A percentile compares a stretch with the other conserved stretches of the same genome.
Conservation (phyloP, 1,284 basidiomycete species). For the Ceratobasidium theobromae region DNA sequence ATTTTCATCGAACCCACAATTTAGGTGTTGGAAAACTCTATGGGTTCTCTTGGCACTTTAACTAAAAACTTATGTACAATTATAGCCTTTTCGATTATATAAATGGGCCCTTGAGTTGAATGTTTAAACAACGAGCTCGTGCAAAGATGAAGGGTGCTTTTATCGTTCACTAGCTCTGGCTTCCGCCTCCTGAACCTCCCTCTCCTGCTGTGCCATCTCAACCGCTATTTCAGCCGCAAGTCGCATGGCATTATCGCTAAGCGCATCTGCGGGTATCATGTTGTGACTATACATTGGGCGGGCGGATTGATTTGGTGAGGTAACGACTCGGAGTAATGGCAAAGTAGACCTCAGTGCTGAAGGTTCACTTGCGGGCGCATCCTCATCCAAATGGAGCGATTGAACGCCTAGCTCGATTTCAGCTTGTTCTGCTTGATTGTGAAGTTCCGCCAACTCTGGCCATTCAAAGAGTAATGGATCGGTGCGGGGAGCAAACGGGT, state of each 20-base stretch:
- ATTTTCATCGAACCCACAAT: not conserved
- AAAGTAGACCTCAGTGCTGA: constrained; percentile 36
- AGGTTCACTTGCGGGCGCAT: not conserved
- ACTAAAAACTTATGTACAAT: not conserved
- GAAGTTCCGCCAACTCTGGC: constrained; percentile 64
- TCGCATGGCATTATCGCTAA: constrained; percentile 43
- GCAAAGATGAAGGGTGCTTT: not conserved
- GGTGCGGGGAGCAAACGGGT: constrained; percentile 82
- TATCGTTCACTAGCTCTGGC: not conserved
- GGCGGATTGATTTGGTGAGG: constrained; percentile 67
- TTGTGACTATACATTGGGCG: constrained; percentile 73
- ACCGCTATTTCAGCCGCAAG: constrained; percentile 29
- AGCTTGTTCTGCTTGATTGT: constrained; percentile 38
- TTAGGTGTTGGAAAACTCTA: constrained; percentile 20
- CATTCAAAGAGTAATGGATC: constrained; percentile 87
- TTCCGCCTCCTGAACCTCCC: constrained; percentile 18
- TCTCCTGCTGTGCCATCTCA: constrained; percentile 22
- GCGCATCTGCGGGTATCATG: constrained; percentile 88
- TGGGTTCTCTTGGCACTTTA: constrained; percentile 23
- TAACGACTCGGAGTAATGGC: constrained; percentile 68
- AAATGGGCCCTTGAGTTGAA: not conserved
- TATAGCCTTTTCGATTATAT: too few species aligned
- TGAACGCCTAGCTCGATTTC: not conserved
- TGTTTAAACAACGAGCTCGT: not conserved
- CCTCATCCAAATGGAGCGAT: constrained; percentile 3